Percentiles rank a stretch among this genome's conserved stretches.
Conservation (phyloP, 2,329 filamentous ascomycete species). For the Verticillium tricorpus region DNA sequence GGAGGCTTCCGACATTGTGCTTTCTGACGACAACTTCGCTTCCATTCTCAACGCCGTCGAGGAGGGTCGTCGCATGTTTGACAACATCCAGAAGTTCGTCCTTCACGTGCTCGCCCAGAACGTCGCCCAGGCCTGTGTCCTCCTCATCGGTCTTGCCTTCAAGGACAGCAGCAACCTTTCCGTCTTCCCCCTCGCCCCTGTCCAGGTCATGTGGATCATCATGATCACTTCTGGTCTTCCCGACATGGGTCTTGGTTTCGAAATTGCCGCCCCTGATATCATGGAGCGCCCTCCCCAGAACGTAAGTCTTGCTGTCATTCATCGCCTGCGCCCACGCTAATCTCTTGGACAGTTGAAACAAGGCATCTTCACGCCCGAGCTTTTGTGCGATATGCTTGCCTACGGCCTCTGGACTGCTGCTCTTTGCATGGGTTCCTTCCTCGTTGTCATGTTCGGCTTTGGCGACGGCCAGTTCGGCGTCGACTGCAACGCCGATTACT, state of each 20-base stretch:
- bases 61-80: slow-evolving; percentile 66
- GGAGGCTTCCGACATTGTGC: slow-evolving; percentile 61
- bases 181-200: slow-evolving; percentile 66
- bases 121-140: slow-evolving; percentile 62
- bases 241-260: slow-evolving; percentile 72
- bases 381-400: slow-evolving; percentile 61
- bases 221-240: slow-evolving; percentile 73
- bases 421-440: slow-evolving; percentile 50
- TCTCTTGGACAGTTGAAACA: slow-evolving; percentile 23
- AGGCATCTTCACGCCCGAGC: slow-evolving; percentile 61
- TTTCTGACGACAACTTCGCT: slow-evolving; percentile 70
- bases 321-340: neutral
- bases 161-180: slow-evolving; percentile 60
- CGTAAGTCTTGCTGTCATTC: slow-evolving; percentile 24
- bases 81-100: slow-evolving; percentile 71
- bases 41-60: slow-evolving; percentile 68
- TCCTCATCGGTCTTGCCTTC: slow-evolving; percentile 66
- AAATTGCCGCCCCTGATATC: slow-evolving; percentile 64
- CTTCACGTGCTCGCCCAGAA: slow-evolving; percentile 64
- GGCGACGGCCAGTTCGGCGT: slow-evolving; percentile 50
- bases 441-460: slow-evolving; percentile 45
- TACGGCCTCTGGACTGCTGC: slow-evolving; percentile 65
- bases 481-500: slow-evolving; percentile 56
- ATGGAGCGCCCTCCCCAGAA: slow-evolving; percentile 65
- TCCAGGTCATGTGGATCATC: slow-evolving; percentile 77